A percentile compares a stretch with the other conserved stretches of the same genome.
phyloP scores from a whole-genome alignment of 2,329 filamentous ascomycete genomes.

The Fonsecaea pugnacius region DNA sequence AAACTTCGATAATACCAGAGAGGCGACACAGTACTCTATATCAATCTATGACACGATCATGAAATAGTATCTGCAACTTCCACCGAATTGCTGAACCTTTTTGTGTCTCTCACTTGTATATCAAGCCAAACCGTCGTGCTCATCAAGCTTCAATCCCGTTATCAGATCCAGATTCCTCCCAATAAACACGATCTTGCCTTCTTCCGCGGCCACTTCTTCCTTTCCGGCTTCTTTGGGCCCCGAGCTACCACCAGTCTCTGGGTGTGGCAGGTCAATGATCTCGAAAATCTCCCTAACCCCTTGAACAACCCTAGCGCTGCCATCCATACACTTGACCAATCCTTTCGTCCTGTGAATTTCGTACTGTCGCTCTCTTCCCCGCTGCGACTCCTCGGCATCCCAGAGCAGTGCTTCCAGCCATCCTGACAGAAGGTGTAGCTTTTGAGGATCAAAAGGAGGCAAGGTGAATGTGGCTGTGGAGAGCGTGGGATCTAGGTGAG shows the following conservation, averaged over 20 bases:
- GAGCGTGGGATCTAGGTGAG: slow-evolving; percentile 87
- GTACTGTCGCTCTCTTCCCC: slow-evolving; percentile 52
- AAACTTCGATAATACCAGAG: not conserved
- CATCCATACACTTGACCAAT: slow-evolving; percentile 62
- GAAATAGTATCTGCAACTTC: not conserved
- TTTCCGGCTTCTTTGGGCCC: not conserved
- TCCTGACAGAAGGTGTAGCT: slow-evolving; percentile 69
- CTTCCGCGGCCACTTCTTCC: not conserved
- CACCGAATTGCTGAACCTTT: not conserved
- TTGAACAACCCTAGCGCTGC: slow-evolving; percentile 76
- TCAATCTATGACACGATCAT: slow-evolving; percentile 6
- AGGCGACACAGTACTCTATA: slow-evolving; percentile 21
- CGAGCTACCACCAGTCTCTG: slow-evolving; percentile 38
- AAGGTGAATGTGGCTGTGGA: slow-evolving; percentile 77
- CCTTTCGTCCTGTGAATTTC: slow-evolving; percentile 91
- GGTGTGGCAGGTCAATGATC: slow-evolving; percentile 65
- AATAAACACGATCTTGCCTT: slow-evolving; percentile 54
- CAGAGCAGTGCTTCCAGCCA: slow-evolving; percentile 86
- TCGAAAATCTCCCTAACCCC: slow-evolving; percentile 95
- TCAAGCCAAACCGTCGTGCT: not conserved
- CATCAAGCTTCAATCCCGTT: slow-evolving; percentile 8
- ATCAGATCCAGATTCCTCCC: slow-evolving; percentile 47
- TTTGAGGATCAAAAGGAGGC: slow-evolving; percentile 60
- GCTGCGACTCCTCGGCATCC: slow-evolving; percentile 54
- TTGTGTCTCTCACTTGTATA: not conserved